Base-by-base conservation (phyloP, 2,329 filamentous ascomycete species). In the Pezicula radicicola region DNA sequence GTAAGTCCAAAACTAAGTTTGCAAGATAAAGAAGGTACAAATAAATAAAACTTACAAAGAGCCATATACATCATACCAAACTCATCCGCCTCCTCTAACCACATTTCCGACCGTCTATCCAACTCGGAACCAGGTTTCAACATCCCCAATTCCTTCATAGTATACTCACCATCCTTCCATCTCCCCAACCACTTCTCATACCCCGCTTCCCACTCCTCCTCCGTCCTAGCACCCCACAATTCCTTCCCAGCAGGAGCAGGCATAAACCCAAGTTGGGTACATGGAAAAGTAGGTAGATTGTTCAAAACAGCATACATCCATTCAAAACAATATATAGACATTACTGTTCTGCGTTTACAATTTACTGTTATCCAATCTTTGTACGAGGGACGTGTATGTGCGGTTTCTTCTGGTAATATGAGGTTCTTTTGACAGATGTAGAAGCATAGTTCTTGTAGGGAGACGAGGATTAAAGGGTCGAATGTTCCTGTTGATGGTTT, bases 301-400 rank as follows among this genome's bases (percentile, higher is more conserved):
- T 72, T 65, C 45, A 68, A 65, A 2, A 69, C 63, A n/a, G 66
- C 64, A 49, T 72, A 72, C 3, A 67, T 64, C 70, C 70, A 73
- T 46, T 72, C 65, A 8, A 73, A 49, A 6, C 68, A 59, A 46
- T 70, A 72, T 3, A 72, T 56, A 6, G 63, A 53, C 28, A 70
- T 55, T 1, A 71, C 57, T 3, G 68, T 64, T 28, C 70, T 79
- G 10, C 80, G 76, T 60, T 84, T 84, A 42, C 73, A 71, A 55
- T 84, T 82, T 58, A 85, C 72, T 60, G 81, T 60, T 8, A 71
- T 51, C 70, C 71, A 73, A 9, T 62, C 55, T 18, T 67, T 60
- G 68, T 68, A 73, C 2, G 60, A 54, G 15, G 70, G 71, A 6
- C 61, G 55, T 19, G 45, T 54, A 48, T 67, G 61, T 10, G 61